These are phyloP conservation scores for Lagerstroemia speciosa DNA, from an alignment of 345 rosid species.

Conservation along the genomic window DNA sequence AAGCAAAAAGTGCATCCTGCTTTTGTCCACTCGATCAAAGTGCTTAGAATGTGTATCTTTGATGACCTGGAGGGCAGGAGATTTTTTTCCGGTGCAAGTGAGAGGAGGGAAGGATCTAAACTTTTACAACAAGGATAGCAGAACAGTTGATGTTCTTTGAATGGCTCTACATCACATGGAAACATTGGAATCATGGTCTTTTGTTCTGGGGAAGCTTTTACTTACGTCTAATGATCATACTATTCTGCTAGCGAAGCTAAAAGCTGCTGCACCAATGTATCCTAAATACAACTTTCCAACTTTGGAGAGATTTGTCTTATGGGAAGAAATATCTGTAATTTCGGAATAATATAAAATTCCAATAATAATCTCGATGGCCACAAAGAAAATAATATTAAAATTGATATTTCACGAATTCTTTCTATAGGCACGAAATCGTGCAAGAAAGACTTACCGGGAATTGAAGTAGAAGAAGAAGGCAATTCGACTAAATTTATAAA, in stretches of 20 bases:
- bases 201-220: not conserved
- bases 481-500: too few species aligned
- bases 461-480: not conserved
- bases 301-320: too few species aligned
- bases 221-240: not conserved
- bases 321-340: too few species aligned
- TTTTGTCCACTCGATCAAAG: constrained; percentile 2
- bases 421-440: too few species aligned
- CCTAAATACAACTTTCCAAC: too few species aligned
- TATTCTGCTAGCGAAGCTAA: not conserved
- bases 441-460: too few species aligned
- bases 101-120: not conserved
- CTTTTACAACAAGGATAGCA: not conserved
- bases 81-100: not conserved
- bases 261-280: too few species aligned
- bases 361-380: too few species aligned
- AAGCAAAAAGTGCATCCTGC: constrained; percentile 11
- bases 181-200: too few species aligned
- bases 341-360: too few species aligned
- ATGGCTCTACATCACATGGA: not conserved
- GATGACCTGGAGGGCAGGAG: not conserved
- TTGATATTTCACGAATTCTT: too few species aligned
- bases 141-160: not conserved
- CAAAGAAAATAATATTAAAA: too few species aligned
- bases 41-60: constrained; percentile 1